Base-by-base conservation (phyloP, 1,284 basidiomycete species). In the Tilletiopsis washingtonensis region DNA sequence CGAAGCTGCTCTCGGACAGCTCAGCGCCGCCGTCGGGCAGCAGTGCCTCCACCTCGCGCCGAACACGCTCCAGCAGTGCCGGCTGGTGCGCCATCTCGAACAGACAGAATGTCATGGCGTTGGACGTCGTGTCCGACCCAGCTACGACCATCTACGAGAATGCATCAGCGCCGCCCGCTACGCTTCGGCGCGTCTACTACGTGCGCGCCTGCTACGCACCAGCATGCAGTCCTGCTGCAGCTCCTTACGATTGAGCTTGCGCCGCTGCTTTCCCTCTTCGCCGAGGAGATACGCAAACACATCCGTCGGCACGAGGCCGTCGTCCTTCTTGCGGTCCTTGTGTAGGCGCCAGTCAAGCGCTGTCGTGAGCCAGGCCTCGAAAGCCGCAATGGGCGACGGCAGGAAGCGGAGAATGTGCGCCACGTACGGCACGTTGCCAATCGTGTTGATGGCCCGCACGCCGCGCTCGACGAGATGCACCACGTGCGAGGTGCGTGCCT, bases 381-480 rank as follows among this genome's bases (percentile, higher is more conserved):
- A 48, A 15, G 24, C 19, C 32, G 12, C 14, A 43, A 48, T 26
- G 1, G 46, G 46, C 3, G 15, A 21, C 15, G 45, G 34, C 20
- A 43, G 17, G 46, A 45, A 48, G n/a, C 24, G 38, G 20, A 48
- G 19, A 24, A 48, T 48, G 21, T 26, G 19, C 15, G 38, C 38
- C 19, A 43, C 7, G 38, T 48, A 48, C 9, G 46, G 46, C 15
- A 48, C 46, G 27, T 43, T 43, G 20, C 46, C 46, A n/a, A 46
- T 32, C 9, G 44, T 46, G 26, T 46, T 46, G 26, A 46, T 40
- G n/a, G 44, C 44, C 11, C 27, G 34, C 14, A 40, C 32, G 34
- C 27, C 44, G 7, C 26, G 23, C 32, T 46, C 44, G 3, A 46
- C 44, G 17, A 44, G 34, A 19, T 44, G 20, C 19, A 44, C 43